Base-by-base conservation (phyloP, 129 eudicot genomes). In the Mikania micrantha region DNA sequence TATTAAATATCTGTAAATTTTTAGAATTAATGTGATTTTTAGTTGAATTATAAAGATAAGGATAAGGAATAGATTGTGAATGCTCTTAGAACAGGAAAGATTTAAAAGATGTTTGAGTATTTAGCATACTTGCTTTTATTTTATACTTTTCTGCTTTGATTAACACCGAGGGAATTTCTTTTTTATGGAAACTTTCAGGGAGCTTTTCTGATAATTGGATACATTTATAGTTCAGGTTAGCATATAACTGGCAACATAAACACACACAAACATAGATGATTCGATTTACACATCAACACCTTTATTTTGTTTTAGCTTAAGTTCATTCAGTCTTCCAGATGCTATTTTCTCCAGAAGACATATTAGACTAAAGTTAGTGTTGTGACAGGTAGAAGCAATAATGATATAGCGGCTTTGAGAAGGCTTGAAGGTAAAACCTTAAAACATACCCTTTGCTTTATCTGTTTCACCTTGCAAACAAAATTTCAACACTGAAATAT, bases 211-310 rank as follows among this genome's bases (percentile, higher is more conserved):
- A 81, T 92, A 62, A 73, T 88, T 82, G 98, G 95, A 45, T 92
- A 92, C 64, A 29, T 88, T 7, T 92, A 88, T 73, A 83, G 88
- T 78, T 85, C 98, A 88, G 98, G 98, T 92, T 20, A 56, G 95
- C 63, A 39, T 27, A 58, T 31, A 71, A 61, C 19, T 44, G 15
- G 71, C 61, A 27, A 32, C 41, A 57, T 19, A 17, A 59, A 34
- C 13, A 42, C 45, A 56, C 45, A 22, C 42, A 8, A 20, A 20
- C 58, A 38, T 60, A 44, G 25, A 17, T 6, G 41, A 9, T 39
- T 64, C 20, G 29, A 21, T 48, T 48, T 67, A 45, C 63, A 66
- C 59, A 20, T 41, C 44, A 24, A 7, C 41, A 16, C 45, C 59
- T 42, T 40, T 22, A 64, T 40, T 28, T 60, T 38, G 57, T 38